Conservation (phyloP, 2,329 filamentous ascomycete genomes). For the Cladorrhinum sp. region DNA sequence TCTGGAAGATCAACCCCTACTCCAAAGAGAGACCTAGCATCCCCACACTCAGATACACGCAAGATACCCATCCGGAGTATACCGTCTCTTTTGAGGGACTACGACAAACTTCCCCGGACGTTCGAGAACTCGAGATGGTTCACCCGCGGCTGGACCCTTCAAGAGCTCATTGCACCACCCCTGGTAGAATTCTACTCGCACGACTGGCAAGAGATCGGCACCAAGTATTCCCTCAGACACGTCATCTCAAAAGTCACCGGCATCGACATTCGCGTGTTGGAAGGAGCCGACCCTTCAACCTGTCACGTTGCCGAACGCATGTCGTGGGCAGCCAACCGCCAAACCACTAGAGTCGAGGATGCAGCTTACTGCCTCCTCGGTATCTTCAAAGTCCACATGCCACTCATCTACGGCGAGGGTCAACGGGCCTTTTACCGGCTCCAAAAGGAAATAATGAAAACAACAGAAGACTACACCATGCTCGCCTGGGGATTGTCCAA, state of each 20-base stretch:
- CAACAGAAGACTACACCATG: slow-evolving; percentile 16
- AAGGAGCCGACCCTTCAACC: slow-evolving; percentile 14
- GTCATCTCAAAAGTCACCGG: slow-evolving; percentile 12
- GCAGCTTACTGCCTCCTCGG: slow-evolving; percentile 17
- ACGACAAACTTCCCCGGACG: slow-evolving; percentile 16
- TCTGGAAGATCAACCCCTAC: background rate
- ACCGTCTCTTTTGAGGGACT: slow-evolving; percentile 16
- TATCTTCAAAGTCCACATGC: slow-evolving; percentile 19
- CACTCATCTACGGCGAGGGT: slow-evolving; percentile 17
- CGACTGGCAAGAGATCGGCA: slow-evolving; percentile 17
- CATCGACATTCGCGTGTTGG: slow-evolving; percentile 12
- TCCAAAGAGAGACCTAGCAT: background rate
- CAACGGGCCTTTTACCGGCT: slow-evolving; percentile 13
- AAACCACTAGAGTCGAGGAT: slow-evolving; percentile 35
- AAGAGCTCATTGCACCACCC: slow-evolving; percentile 10
- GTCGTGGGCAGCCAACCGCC: slow-evolving; percentile 54
- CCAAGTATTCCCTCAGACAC: slow-evolving; percentile 15
- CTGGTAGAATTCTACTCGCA: slow-evolving; percentile 10
- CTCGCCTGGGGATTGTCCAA: slow-evolving; percentile 19
- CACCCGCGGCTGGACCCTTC: slow-evolving; percentile 10
- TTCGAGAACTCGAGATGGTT: slow-evolving; percentile 17
- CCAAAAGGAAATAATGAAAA: slow-evolving; percentile 16
- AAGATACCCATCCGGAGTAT: slow-evolving; percentile 7
- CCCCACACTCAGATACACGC: background rate
- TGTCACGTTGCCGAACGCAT: slow-evolving; percentile 52